Evolutionary conservation across 768 basidiomycete genomes (phyloP), one percentile per base, ranked within the genome.

Genomic region (Paxillus ammoniavirescens): DNA sequence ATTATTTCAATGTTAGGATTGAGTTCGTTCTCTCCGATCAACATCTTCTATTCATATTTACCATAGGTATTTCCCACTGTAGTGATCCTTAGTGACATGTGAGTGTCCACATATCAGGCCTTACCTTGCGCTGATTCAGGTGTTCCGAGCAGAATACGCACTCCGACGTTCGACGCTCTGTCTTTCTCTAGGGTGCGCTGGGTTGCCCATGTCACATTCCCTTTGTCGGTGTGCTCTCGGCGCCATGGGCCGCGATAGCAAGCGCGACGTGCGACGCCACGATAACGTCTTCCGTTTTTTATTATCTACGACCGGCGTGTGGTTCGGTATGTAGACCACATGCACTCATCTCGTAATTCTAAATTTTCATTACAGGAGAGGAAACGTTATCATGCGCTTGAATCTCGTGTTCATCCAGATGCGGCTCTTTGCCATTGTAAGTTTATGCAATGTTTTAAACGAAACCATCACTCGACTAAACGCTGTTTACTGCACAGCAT

Each of bases 391-490:
- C 45, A 49, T 54, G 7, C 40, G 40, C 30, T 40, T 60, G 15
- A 38, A 52, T n/a, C 4, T 54, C n/a, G 49, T 61, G 7, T 54
- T 57, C 33, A 40, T 55, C 10, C 15, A 47, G 15, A 57, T 55
- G 61, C n/a, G 52, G 56, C 28, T 17, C 54, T 12, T 47, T 63
- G 45, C 53, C 54, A 21, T 61, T 42, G 61, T 60, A 45, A 54
- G 58, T 33, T 9, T 36, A 5, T 15, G 14, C 28, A 28, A 13
- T 7, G 6, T 10, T 26, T 47, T 21, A 21, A 14, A 0, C 2
- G 23, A 30, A 8, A 30, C 6, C 28, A 21, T 8, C 28, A 8
- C 5, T 30, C 28, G 1, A 17, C 28, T 5, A 21, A 28, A 17
- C n/a, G 21, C 12, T 12, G 21, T 17, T 49, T 37, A n/a, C 10